phyloP scores from a whole-genome alignment of 2,329 filamentous ascomycete genomes.

The Neopestalotiopsis sp. region DNA sequence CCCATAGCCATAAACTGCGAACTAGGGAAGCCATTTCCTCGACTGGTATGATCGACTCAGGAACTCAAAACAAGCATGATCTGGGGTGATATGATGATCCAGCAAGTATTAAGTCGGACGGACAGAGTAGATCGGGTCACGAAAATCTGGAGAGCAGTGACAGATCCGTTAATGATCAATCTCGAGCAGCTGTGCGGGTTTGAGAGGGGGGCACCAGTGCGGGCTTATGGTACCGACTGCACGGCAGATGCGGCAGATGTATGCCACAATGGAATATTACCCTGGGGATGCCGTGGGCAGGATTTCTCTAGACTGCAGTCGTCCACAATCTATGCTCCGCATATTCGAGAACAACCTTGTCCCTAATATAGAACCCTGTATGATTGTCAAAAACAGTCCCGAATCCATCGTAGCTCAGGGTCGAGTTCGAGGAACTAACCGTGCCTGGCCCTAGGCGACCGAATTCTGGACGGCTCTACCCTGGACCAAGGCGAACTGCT shows the following conservation, averaged over 20 bases:
- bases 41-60: conserved; percentile 3
- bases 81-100: not conserved
- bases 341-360: not conserved
- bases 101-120: not conserved
- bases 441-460: not conserved
- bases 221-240: not conserved
- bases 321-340: not conserved
- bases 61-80: not conserved
- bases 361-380: not conserved
- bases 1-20: not conserved
- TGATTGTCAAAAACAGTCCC: conserved; percentile 1
- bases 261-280: not conserved
- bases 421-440: not conserved
- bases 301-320: not conserved
- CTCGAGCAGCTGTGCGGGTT: not conserved
- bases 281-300: not conserved
- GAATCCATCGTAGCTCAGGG: not conserved
- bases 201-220: not conserved
- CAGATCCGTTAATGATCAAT: conserved; percentile 1
- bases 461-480: not conserved
- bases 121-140: not conserved
- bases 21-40: conserved; percentile 2
- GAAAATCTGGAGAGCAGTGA: not conserved
- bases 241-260: conserved; percentile 1
- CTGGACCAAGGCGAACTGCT: not conserved